phyloP scores from a whole-genome alignment of 441 rosid genomes.

The Euphorbia celastroides region DNA sequence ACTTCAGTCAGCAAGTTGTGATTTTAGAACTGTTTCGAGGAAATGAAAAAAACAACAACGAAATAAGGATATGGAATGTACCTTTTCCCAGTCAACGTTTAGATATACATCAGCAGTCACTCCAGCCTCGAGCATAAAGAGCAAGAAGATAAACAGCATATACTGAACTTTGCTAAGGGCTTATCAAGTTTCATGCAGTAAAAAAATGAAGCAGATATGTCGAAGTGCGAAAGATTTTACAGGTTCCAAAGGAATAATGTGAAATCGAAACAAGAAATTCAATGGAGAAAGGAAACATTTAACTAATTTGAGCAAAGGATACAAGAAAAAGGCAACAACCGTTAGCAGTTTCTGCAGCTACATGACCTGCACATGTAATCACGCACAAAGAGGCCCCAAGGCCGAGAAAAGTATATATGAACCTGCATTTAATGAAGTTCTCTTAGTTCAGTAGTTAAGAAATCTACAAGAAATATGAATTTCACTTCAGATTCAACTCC shows the following conservation, averaged over 20 bases:
- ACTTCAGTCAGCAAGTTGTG: conserved; percentile 3
- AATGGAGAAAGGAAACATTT: not conserved
- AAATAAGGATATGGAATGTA: conserved; percentile 12
- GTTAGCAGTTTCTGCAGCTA: conserved; percentile 75
- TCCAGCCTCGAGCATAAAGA: conserved; percentile 75
- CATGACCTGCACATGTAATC: conserved; percentile 71
- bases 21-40: not conserved
- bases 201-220: no score
- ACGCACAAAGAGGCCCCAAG: conserved; percentile 56
- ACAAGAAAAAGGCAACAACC: conserved; percentile 85
- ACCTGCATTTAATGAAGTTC: conserved; percentile 45
- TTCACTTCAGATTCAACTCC: not conserved
- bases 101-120: conserved; percentile 66
- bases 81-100: conserved; percentile 81
- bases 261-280: not conserved
- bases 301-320: conserved; percentile 23
- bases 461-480: not conserved
- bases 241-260: not conserved
- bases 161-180: conserved; percentile 48
- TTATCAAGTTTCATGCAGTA: no score
- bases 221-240: not conserved
- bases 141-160: conserved; percentile 59
- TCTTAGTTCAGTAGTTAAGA: conserved; percentile 7
- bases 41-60: not conserved
- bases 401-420: conserved; percentile 65